Base-by-base conservation (phyloP, 495 filamentous ascomycete species). In the Hypomontagnella submonticulosa region DNA sequence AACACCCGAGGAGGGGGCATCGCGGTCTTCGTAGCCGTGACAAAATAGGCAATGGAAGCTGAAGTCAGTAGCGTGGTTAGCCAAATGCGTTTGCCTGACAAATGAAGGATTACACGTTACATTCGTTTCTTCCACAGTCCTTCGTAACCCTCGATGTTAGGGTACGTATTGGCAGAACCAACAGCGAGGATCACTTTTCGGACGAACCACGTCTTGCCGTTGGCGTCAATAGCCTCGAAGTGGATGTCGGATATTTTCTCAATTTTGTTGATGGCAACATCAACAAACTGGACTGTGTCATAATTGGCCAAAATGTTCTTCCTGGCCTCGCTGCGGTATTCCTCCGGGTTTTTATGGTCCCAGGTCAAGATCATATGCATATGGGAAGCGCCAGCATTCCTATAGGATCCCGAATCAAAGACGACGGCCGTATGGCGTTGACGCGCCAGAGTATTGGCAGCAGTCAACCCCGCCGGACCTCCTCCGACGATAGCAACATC, bases 401-500 rank as follows among this genome's bases (percentile, higher is more conserved):
- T 79, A 52, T 82, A 85, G 1, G 23, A 48, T 3, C 67, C 61
- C 0, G 77, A 76, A 67, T 82, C 78, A 63, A 86, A 81, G 16
- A 85, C 59, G 4, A 82, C 64, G 1, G 73, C 69, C 3, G 73
- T 75, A 52, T 81, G 74, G 0, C 70, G 60, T 20, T 77, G 76
- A 9, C 84, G 81, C 0, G 75, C 75, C 0, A 87, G 72, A 7
- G 67, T 70, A 5, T 60, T 33, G 6, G 82, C 83, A 3, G 73
- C 72, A 8, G 78, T 65, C 4, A 85, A 75, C 6, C 82, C 84
- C 8, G 80, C 79, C 15, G 82, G 81, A 0, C 83, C 84, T 15
- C 73, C 80, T 43, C 83, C 83, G 42, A 86, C 76, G 55, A 87
- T 80, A 10, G 82, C 68, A 38, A 71, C 75, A 47, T 85, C 82